phyloP scores from a whole-genome alignment of 2,329 filamentous ascomycete species.

The Xylaria sp. region DNA sequence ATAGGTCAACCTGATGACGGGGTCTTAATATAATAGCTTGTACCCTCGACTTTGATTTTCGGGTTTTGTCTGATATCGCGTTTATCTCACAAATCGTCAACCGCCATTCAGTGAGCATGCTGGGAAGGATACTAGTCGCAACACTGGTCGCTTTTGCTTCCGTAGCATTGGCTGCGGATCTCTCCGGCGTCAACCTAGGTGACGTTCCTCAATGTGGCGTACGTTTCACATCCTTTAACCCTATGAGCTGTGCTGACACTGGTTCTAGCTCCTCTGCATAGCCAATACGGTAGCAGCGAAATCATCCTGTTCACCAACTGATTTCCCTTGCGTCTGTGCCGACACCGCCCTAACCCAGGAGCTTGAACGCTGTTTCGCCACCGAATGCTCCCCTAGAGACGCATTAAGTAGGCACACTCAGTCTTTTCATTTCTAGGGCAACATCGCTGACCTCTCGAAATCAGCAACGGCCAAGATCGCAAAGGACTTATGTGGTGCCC shows the following conservation, averaged over 20 bases:
- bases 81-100: not conserved
- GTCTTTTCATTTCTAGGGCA: not conserved
- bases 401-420: conserved; percentile 14
- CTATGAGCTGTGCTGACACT: not conserved
- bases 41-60: not conserved
- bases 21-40: not conserved
- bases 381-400: conserved; percentile 15
- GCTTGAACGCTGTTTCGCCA: conserved; percentile 14
- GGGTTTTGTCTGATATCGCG: not conserved
- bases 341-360: not conserved
- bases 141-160: conserved; percentile 3
- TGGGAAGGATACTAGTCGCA: conserved; percentile 13
- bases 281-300: not conserved
- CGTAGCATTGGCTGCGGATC: conserved; percentile 10
- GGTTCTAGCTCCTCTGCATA: conserved; percentile 15
- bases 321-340: conserved; percentile 23
- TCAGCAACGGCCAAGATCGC: conserved; percentile 16
- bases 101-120: conserved; percentile 12
- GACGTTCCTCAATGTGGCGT: conserved; percentile 21
- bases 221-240: not conserved
- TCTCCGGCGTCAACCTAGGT: not conserved
- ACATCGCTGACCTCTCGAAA: not conserved
- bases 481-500: conserved; percentile 10
- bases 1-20: not conserved
- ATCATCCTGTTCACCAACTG: conserved; percentile 11